phyloP scores from a whole-genome alignment of 2,329 filamentous ascomycete species.

The Domatiomyces catenatus region DNA sequence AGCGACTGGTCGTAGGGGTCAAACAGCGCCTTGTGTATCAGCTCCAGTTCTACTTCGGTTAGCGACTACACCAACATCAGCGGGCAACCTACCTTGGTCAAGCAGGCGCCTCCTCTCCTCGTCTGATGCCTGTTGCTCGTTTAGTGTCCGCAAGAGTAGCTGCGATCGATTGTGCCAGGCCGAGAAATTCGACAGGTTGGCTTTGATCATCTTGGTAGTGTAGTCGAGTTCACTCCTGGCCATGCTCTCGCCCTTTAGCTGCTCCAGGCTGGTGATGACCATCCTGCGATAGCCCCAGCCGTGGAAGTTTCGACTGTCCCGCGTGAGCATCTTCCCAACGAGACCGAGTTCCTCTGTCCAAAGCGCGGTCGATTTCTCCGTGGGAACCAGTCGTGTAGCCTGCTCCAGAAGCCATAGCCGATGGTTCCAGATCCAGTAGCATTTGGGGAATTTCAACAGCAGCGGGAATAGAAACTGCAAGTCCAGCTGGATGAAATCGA shows the following conservation, averaged over 20 bases:
- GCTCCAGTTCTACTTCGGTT: conserved; percentile 45
- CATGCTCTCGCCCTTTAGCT: conserved; percentile 44
- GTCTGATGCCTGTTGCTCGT: conserved; percentile 52
- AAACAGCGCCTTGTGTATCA: conserved; percentile 65
- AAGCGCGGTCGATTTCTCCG: conserved; percentile 42
- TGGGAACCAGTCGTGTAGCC: conserved; percentile 48
- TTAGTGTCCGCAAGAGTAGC: conserved; percentile 60
- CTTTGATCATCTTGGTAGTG: conserved; percentile 72
- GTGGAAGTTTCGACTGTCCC: conserved; percentile 85
- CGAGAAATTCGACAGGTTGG: conserved; percentile 87
- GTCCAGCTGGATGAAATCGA: conserved; percentile 52
- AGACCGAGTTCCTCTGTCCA: conserved; percentile 77
- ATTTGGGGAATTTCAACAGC: conserved; percentile 76
- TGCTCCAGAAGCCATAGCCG: conserved; percentile 69
- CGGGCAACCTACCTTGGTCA: conserved; percentile 44
- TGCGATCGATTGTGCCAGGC: conserved; percentile 88
- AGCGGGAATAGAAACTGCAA: conserved; percentile 71
- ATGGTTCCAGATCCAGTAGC: conserved; percentile 99
- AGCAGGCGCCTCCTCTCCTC: conserved; percentile 52
- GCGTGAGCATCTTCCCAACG: conserved; percentile 71
- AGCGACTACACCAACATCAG: conserved; percentile 1
- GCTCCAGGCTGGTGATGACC: conserved; percentile 61
- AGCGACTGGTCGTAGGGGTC: conserved; percentile 89
- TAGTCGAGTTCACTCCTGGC: conserved; percentile 73
- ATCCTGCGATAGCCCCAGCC: conserved; percentile 83